These are phyloP conservation scores for Capsicum rhomboideum DNA, from an alignment of 257 asterid species.

Conservation along the genomic window DNA sequence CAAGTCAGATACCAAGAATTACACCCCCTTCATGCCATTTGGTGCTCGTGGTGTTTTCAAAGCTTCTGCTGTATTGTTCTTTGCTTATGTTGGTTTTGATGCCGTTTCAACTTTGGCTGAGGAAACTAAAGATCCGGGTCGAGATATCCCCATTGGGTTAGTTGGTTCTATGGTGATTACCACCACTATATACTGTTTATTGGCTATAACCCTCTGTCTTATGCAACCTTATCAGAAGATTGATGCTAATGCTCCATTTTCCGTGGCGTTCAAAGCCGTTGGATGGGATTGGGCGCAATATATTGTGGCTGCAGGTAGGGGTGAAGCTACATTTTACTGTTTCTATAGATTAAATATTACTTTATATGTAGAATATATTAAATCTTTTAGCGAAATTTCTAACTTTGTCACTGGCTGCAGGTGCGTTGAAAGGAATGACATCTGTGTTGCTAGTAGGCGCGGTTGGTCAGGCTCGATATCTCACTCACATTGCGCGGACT, in stretches of 20 bases:
- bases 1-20: slow-evolving; percentile 37
- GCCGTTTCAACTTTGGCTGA: slow-evolving; percentile 73
- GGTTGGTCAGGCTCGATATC: slow-evolving; percentile 68
- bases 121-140: slow-evolving; percentile 53
- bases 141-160: slow-evolving; percentile 61
- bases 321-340: not conserved
- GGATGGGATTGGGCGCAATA: slow-evolving; percentile 68
- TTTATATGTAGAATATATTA: too few species aligned
- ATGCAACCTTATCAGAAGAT: slow-evolving; percentile 44
- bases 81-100: slow-evolving; percentile 67
- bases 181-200: slow-evolving; percentile 43
- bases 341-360: not conserved
- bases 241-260: slow-evolving; percentile 53
- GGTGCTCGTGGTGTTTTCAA: slow-evolving; percentile 52
- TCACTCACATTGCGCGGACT: slow-evolving; percentile 61
- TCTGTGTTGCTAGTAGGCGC: slow-evolving; percentile 51
- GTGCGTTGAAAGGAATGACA: slow-evolving; percentile 67
- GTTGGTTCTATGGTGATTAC: slow-evolving; percentile 64
- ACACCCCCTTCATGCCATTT: slow-evolving; percentile 32
- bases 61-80: slow-evolving; percentile 57
- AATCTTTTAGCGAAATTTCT: not conserved
- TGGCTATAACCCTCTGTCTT: slow-evolving; percentile 48
- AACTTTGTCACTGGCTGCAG: not conserved
- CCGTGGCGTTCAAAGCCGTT: slow-evolving; percentile 38
- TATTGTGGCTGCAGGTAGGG: slow-evolving; percentile 34